Conservation (phyloP, 1,284 basidiomycete species). For the Macrocystidia cucumis region DNA sequence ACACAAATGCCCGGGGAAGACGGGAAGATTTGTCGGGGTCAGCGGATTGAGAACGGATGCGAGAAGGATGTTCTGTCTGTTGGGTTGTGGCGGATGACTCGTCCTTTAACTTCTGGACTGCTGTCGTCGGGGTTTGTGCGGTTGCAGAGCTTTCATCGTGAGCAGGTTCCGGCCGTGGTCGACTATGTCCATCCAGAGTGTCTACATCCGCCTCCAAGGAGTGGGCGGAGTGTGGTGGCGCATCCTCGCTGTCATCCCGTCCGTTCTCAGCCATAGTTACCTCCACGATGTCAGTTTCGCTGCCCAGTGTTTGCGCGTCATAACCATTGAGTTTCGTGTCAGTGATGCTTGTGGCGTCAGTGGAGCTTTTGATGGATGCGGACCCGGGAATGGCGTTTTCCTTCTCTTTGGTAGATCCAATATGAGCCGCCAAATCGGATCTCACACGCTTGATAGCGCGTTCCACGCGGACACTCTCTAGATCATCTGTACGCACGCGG, state of each 20-base stretch:
- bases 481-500: conserved; percentile 75
- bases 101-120: conserved; percentile 1
- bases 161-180: conserved; percentile 7
- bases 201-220: conserved; percentile 6
- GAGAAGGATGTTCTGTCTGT: conserved; percentile 15
- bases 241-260: conserved; percentile 16
- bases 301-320: conserved; percentile 13
- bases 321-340: conserved; percentile 20
- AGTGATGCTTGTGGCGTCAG: conserved; percentile 16
- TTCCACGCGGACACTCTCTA: conserved; percentile 81
- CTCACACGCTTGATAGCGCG: conserved; percentile 82
- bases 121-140: background rate
- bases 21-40: conserved; percentile 56
- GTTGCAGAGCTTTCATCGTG: conserved; percentile 8
- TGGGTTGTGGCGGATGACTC: conserved; percentile 22
- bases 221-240: conserved; percentile 5
- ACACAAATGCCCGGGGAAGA: conserved; percentile 47
- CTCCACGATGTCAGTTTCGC: conserved; percentile 16
- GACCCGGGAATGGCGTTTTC: conserved; percentile 15
- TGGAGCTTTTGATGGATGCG: conserved; percentile 12
- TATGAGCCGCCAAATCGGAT: conserved; percentile 75
- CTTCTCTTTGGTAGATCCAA: conserved; percentile 28
- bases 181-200: conserved; percentile 4
- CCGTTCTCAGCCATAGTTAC: conserved; percentile 22
- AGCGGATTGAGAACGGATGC: conserved; percentile 69